Percentiles rank a stretch among this genome's conserved stretches.
phyloP scores from a whole-genome alignment of 306 rosid genomes.

The Glycine soja region DNA sequence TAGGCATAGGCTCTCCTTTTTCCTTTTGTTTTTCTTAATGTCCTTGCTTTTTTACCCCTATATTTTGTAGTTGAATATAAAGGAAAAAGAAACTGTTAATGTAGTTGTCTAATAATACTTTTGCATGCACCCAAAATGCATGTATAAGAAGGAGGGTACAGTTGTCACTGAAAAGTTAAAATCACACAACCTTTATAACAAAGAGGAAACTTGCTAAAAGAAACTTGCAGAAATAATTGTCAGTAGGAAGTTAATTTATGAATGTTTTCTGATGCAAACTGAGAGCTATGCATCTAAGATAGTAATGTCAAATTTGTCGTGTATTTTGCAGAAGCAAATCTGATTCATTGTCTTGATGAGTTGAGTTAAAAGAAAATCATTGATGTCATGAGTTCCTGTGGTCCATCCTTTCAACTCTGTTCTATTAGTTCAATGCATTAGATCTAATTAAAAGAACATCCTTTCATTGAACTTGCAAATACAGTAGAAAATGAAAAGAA shows the following conservation, averaged over 20 bases:
- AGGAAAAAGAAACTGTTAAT: background rate
- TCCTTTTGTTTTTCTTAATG: background rate
- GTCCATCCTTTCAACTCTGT: no score
- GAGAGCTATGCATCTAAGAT: background rate
- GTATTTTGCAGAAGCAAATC: background rate
- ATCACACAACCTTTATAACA: background rate
- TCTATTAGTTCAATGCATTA: no score
- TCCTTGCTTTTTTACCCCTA: background rate
- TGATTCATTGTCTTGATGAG: background rate
- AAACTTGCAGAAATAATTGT: slow-evolving; percentile 2
- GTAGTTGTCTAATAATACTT: slow-evolving; percentile 6
- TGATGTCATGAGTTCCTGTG: background rate
- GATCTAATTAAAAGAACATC: background rate
- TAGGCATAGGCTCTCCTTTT: background rate
- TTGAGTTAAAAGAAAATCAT: background rate
- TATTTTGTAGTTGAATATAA: background rate
- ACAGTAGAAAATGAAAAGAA: slow-evolving; percentile 31
- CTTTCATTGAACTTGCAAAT: background rate
- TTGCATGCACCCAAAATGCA: background rate
- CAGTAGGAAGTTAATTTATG: slow-evolving; percentile 9
- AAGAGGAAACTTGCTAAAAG: background rate
- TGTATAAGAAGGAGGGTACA: background rate
- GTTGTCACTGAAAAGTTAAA: slow-evolving; percentile 2
- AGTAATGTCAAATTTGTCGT: slow-evolving; percentile 2
- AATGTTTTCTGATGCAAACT: background rate